Evolutionary conservation across 345 rosid genomes (phyloP), one percentile per base, ranked within the genome.

Genomic region (Noccaea bulbosa): DNA sequence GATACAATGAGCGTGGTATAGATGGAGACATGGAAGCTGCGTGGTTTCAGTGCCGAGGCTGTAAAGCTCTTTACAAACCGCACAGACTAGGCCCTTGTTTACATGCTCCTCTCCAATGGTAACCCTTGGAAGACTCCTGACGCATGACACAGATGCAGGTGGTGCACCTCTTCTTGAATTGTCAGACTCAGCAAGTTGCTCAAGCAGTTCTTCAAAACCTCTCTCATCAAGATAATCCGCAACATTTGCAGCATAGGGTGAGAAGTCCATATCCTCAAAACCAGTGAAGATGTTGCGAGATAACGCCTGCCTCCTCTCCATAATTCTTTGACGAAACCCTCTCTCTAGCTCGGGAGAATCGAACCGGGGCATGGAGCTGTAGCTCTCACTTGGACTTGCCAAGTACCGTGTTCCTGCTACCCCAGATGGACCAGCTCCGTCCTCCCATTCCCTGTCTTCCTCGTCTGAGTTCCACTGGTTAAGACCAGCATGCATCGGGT

Each of bases 401-500:
- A 80, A 71, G 73, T 65, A 39, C 34, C 58, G 79, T 45, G 75
- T 55, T 67, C 75, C 71, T 3, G 61, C 64, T 15, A 65, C 81
- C 6, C 57, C 65, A 12, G 78, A 73, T 50, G 62, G 83, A 70
- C 49, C 71, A 14, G 77, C 60, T 27, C 75, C 81, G 55, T 79
- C 88, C 71, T 79, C 81, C 43, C 70, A 81, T 34, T 77, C 88
- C 55, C 77, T 85, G 58, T 84, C 90, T 65, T 81, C 79, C n/a
- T 84, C 86, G 80, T 84, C 96, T 8, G 84, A 86, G 79, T 74
- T 71, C 98, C 98, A 90, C 14, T 75, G 98, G 80, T 67, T 72
- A 45, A 81, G 61, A 76, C 89, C 91, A 73, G 97, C 87, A 66
- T 82, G 86, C 98, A 93, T 90, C 1, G 98, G 98, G 83, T 93